phyloP scores from a whole-genome alignment of 768 basidiomycete species.

The Leccinum broughii region DNA sequence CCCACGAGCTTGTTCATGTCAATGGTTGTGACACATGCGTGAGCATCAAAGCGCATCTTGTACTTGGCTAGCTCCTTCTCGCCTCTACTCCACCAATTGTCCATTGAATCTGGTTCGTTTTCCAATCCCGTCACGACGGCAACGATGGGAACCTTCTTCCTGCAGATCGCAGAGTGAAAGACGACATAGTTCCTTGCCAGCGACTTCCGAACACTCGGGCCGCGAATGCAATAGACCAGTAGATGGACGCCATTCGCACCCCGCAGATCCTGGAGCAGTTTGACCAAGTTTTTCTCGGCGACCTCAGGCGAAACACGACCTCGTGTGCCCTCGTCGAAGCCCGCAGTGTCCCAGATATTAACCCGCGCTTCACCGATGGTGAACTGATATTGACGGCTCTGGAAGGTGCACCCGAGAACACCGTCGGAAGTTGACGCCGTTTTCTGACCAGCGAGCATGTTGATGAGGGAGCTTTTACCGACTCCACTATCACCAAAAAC shows the following conservation, averaged over 20 bases:
- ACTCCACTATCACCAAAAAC: constrained; percentile 45
- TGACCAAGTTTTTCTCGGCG: constrained; percentile 27
- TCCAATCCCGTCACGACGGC: constrained; percentile 36
- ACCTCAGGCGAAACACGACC: constrained; percentile 26
- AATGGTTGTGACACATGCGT: constrained; percentile 45
- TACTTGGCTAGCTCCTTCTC: constrained; percentile 30
- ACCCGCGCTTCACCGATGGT: constrained; percentile 15
- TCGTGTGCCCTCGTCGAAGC: constrained; percentile 30
- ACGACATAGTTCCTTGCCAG: constrained; percentile 32
- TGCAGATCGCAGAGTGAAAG: constrained; percentile 32
- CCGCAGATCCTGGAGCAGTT: constrained; percentile 34
- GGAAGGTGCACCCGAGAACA: constrained; percentile 39
- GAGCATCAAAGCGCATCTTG: constrained; percentile 39
- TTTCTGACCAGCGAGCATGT: constrained; percentile 37
- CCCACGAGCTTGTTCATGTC: constrained; percentile 14
- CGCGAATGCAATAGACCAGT: constrained; percentile 37
- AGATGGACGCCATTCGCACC: constrained; percentile 31
- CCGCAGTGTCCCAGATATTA: constrained; percentile 36
- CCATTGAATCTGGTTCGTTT: constrained; percentile 34
- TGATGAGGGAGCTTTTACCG: constrained; percentile 46
- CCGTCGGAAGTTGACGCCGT: constrained; percentile 33
- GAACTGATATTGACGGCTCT: constrained; percentile 25
- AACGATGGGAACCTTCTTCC: constrained; percentile 34
- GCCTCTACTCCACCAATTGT: constrained; percentile 41
- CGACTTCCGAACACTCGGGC: constrained; percentile 25